Evolutionary conservation across 108 stramenopile species (phyloP).

Genomic region (Hondaea fermentalgiana): DNA sequence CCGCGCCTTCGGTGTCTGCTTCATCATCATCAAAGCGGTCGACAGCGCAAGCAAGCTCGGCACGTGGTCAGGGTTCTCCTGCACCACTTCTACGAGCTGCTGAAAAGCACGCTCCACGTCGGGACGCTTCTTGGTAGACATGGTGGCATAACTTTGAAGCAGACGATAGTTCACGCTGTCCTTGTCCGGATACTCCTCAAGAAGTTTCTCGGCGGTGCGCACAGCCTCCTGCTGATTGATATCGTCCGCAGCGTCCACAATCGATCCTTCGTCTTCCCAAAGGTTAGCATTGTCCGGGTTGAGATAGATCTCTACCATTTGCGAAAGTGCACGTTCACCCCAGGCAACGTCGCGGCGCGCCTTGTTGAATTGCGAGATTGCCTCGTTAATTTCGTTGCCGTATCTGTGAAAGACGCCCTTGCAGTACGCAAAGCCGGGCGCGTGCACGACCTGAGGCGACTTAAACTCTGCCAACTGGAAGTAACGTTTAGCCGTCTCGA

Average conservation of each 20-base stretch:
- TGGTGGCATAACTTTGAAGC: constrained; percentile 28
- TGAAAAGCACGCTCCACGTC: constrained; percentile 40
- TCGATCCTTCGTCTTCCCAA: not conserved
- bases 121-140: constrained; percentile 32
- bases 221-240: not conserved
- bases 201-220: not conserved
- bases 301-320: constrained; percentile 55
- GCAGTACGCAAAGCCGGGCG: constrained; percentile 48
- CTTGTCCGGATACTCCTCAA: not conserved
- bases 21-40: constrained; percentile 49
- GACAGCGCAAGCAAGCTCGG: constrained; percentile 54
- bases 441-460: constrained; percentile 25
- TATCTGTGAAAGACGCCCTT: constrained; percentile 44
- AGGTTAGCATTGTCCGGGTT: constrained; percentile 47
- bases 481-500: constrained; percentile 37
- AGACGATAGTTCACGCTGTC: not conserved
- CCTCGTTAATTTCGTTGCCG: constrained; percentile 42
- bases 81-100: constrained; percentile 41
- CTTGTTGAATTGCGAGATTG: constrained; percentile 47
- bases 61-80: constrained; percentile 42
- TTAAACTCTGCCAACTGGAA: constrained; percentile 33
- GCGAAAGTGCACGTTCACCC: constrained; percentile 41
- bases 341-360: constrained; percentile 38
- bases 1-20: constrained; percentile 43
- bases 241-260: not conserved